Conservation (phyloP, 768 basidiomycete species). For the Mycena belliarum region DNA sequence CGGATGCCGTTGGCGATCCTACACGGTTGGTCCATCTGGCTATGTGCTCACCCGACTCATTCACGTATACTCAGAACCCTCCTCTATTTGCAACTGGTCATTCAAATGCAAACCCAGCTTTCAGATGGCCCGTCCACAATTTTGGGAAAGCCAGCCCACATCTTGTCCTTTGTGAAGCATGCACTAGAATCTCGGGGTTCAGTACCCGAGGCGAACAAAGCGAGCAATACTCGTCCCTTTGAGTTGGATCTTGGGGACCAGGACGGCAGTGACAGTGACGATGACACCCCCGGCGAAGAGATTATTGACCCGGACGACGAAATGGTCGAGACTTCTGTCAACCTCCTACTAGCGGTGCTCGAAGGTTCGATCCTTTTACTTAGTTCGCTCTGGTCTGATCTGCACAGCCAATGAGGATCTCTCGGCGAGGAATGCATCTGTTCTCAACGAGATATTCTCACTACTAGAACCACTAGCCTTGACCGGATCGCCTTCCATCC, state of each 20-base stretch:
- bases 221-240: slow-evolving; percentile 21
- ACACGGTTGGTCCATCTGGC: slow-evolving; percentile 42
- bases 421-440: slow-evolving; percentile 58
- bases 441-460: slow-evolving; percentile 70
- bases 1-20: slow-evolving; percentile 45
- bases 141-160: slow-evolving; percentile 62
- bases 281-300: slow-evolving; percentile 44
- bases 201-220: slow-evolving; percentile 11
- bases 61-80: slow-evolving; percentile 49
- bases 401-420: slow-evolving; percentile 56
- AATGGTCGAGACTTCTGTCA: slow-evolving; percentile 76
- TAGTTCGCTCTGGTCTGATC: background rate
- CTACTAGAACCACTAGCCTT: slow-evolving; percentile 60
- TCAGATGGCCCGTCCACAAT: slow-evolving; percentile 60
- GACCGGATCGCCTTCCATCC: slow-evolving; percentile 47
- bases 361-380: slow-evolving; percentile 57
- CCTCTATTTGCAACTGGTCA: slow-evolving; percentile 75
- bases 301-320: slow-evolving; percentile 52
- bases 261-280: slow-evolving; percentile 62
- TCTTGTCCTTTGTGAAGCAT: slow-evolving; percentile 82
- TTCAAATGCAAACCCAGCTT: slow-evolving; percentile 77
- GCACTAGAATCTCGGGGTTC: slow-evolving; percentile 53
- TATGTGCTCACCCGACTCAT: background rate
- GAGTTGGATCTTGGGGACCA: slow-evolving; percentile 34
- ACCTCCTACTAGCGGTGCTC: slow-evolving; percentile 78